Conservation (phyloP, 1,284 basidiomycete species). For the Irpex rosettiformis region DNA sequence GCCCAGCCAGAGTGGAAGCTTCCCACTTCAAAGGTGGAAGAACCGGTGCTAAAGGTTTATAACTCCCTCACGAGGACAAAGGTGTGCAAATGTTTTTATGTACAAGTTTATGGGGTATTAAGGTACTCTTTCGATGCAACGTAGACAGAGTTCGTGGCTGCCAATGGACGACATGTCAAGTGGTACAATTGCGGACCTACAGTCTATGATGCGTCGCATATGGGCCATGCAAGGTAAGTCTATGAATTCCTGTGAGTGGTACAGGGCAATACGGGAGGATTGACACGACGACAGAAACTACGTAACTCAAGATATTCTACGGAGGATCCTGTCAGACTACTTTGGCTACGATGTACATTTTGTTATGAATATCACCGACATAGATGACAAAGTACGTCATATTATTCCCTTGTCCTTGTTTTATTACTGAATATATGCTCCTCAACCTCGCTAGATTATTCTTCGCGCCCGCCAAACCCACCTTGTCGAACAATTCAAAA, state of each 20-base stretch:
- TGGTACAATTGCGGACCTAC: slow-evolving; percentile 99
- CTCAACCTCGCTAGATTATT: slow-evolving; percentile 66
- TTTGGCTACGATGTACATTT: slow-evolving; percentile 98
- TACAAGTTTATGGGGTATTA: slow-evolving; percentile 4
- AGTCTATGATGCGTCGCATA: slow-evolving; percentile 97
- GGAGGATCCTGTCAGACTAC: slow-evolving; percentile 92
- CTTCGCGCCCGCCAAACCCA: slow-evolving; percentile 84
- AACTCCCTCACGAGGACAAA: slow-evolving; percentile 94
- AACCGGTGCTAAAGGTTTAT: slow-evolving; percentile 81
- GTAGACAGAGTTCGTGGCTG: slow-evolving; percentile 76
- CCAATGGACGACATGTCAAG: slow-evolving; percentile 82
- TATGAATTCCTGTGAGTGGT: too few species aligned
- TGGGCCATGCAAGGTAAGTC: slow-evolving; percentile 94
- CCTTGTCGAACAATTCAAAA: slow-evolving; percentile 67
- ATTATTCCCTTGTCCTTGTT: slow-evolving; percentile 2
- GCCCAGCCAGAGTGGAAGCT: slow-evolving; percentile 55
- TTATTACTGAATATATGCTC: not conserved
- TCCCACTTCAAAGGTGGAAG: slow-evolving; percentile 45
- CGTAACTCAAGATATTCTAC: slow-evolving; percentile 94
- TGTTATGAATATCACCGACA: slow-evolving; percentile 99
- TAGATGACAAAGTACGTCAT: slow-evolving; percentile 91
- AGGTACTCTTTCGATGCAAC: slow-evolving; percentile 32
- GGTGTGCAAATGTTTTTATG: slow-evolving; percentile 43
- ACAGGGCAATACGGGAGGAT: too few species aligned
- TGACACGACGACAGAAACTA: too few species aligned